Base-by-base conservation (phyloP, 108 stramenopile species). In the Fragilariopsis cylindrus region DNA sequence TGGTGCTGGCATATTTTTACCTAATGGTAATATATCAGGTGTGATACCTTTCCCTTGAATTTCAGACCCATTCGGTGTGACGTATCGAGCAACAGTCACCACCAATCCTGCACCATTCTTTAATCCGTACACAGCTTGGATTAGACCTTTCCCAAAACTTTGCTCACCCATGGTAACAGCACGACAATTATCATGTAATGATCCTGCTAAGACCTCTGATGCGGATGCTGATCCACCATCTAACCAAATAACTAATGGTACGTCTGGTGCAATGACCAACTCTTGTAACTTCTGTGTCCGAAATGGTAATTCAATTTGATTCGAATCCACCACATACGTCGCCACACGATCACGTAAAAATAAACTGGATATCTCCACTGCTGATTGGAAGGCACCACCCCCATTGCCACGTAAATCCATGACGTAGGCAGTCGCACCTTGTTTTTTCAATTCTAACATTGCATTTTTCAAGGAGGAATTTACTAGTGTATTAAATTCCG, bases 91-190 rank as follows among this genome's bases (percentile, higher is more conserved):
- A 7, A 97, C 97, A 4, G 98, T 98, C 43, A 98, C 75, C 5
- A 97, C 94, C 45, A 98, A 76, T 12, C 97, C 97, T 45, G 86
- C 88, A 3, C 96, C 96, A 77, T 97, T 93, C 53, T 87, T 89
- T 70, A 99, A 69, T 11, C 97, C 97, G 73, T 96, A 97, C 52
- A 98, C 97, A 6, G 93, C 97, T 80, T 99, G 98, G 18, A 99
- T 95, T 18, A 96, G 72, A 42, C 98, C 98, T 71, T 99, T 99
- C 5, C 98, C 98, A 82, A 97, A 99, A 40, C 84, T 81, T 12
- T 82, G 83, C 40, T 88, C 79, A 5, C 98, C 97, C 91, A 95
- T 96, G 8, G 95, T 85, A 48, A 95, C 86, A n/a, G 97, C 96
- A 4, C 93, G 78, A 69, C 98, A 98, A 70, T 99, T 95, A 76